Evolutionary conservation across 1,284 basidiomycete genomes (phyloP).

Genomic region (Ceratobasidium sp.): DNA sequence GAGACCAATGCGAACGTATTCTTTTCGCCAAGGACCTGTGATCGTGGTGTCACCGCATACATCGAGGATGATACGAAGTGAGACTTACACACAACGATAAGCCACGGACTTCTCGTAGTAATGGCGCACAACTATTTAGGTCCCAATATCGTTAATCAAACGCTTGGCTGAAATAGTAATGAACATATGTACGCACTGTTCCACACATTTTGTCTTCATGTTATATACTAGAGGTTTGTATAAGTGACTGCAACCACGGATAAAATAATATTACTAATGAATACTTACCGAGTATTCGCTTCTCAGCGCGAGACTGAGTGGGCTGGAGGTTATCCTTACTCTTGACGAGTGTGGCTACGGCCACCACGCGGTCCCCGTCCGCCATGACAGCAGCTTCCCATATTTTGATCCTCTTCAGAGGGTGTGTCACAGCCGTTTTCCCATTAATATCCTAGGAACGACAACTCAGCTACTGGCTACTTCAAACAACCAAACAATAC

Average conservation of each 20-base stretch:
- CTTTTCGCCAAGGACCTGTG: neutral
- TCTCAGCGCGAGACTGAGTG: slow-evolving; percentile 74
- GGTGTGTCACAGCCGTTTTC: slow-evolving; percentile 54
- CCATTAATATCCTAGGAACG: slow-evolving; percentile 60
- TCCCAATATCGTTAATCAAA: neutral
- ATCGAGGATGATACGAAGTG: slow-evolving; percentile 2
- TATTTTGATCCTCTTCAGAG: slow-evolving; percentile 69
- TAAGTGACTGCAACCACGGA: neutral
- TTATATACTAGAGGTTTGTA: slow-evolving; percentile 81
- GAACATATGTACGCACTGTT: slow-evolving; percentile 59
- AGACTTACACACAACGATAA: slow-evolving; percentile 68
- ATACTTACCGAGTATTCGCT: slow-evolving; percentile 71
- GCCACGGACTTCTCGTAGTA: slow-evolving; percentile 76
- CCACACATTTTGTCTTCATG: slow-evolving; percentile 64
- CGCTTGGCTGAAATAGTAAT: neutral
- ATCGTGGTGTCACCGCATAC: neutral
- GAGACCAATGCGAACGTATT: slow-evolving; percentile 67
- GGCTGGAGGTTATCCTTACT: slow-evolving; percentile 69
- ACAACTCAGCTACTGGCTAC: neutral
- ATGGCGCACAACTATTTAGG: slow-evolving; percentile 68
- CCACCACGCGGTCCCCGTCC: slow-evolving; percentile 63
- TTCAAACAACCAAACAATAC: neutral
- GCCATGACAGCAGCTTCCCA: slow-evolving; percentile 77
- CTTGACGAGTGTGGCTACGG: slow-evolving; percentile 69
- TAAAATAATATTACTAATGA: neutral